Percentiles rank a stretch among this genome's conserved stretches.
These are phyloP conservation scores for Trichocladium antarcticum DNA, from an alignment of 495 filamentous ascomycete genomes.

Conservation along the genomic window DNA sequence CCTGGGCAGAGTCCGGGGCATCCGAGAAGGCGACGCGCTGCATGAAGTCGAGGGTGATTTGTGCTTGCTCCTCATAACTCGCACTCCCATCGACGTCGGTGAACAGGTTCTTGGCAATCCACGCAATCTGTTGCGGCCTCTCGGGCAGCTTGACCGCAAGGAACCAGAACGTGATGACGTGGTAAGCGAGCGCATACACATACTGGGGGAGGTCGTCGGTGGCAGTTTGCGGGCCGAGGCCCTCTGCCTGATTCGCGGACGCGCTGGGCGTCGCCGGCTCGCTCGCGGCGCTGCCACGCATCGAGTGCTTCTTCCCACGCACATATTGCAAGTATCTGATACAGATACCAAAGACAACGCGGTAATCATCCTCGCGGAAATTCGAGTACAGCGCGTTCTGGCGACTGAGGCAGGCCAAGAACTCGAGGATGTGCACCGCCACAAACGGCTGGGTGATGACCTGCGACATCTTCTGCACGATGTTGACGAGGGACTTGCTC, in stretches of 20 bases:
- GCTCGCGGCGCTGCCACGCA: slow-evolving; percentile 25
- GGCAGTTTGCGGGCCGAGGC: slow-evolving; percentile 25
- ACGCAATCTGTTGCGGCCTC: slow-evolving; percentile 69
- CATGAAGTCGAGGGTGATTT: slow-evolving; percentile 93
- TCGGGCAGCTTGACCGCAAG: slow-evolving; percentile 74
- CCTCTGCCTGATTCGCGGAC: slow-evolving; percentile 14
- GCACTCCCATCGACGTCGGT: slow-evolving; percentile 61
- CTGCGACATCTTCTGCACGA: slow-evolving; percentile 84
- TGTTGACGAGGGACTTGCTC: slow-evolving; percentile 65
- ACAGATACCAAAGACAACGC: slow-evolving; percentile 86
- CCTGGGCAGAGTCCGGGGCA: slow-evolving; percentile 56
- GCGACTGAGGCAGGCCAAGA: slow-evolving; percentile 74
- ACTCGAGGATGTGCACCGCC: slow-evolving; percentile 89
- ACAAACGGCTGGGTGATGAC: slow-evolving; percentile 87
- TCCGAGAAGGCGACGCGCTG: slow-evolving; percentile 82
- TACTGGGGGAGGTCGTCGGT: slow-evolving; percentile 72
- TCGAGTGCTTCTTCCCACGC: slow-evolving; percentile 38
- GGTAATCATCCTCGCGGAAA: slow-evolving; percentile 76
- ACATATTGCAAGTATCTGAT: slow-evolving; percentile 77
- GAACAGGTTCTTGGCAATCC: slow-evolving; percentile 84
- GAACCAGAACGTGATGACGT: slow-evolving; percentile 96
- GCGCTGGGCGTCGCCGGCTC: slow-evolving; percentile 26
- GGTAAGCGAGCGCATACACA: slow-evolving; percentile 82
- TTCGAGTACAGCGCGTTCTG: slow-evolving; percentile 77
- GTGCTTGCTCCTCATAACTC: slow-evolving; percentile 79